Evolutionary conservation across 768 basidiomycete species (phyloP).

Genomic region (Suillus fuscotomentosus): DNA sequence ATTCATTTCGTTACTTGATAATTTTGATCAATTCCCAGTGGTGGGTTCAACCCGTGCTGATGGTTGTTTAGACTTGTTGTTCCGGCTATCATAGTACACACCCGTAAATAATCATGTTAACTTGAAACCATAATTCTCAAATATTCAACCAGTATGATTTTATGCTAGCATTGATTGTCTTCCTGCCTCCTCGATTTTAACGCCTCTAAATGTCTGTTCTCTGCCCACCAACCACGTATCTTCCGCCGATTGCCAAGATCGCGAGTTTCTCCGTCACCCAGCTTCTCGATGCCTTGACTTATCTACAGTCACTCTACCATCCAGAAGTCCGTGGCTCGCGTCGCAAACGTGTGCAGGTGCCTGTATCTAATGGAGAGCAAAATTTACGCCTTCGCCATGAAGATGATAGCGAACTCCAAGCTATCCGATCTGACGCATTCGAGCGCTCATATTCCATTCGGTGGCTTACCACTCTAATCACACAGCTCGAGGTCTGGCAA

Average conservation of each 20-base stretch:
- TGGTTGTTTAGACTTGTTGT: constrained; percentile 1
- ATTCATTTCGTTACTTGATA: constrained; percentile 11
- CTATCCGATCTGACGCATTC: constrained; percentile 55
- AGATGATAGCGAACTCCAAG: constrained; percentile 20
- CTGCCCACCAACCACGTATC: constrained; percentile 46
- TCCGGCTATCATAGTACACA: background rate
- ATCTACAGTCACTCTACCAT: constrained; percentile 54
- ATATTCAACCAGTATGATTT: background rate
- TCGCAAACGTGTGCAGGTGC: constrained; percentile 27
- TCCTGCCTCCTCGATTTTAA: background rate
- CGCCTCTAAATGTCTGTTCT: constrained; percentile 1
- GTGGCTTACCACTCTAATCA: constrained; percentile 73
- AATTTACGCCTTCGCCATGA: background rate
- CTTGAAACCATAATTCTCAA: background rate
- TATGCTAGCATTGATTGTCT: constrained; percentile 1
- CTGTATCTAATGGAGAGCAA: background rate
- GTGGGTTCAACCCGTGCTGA: background rate
- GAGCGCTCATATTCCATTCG: constrained; percentile 67
- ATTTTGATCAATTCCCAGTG: background rate
- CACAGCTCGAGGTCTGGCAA: constrained; percentile 28
- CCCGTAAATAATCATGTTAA: background rate
- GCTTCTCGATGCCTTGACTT: constrained; percentile 46
- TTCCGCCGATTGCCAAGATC: constrained; percentile 54
- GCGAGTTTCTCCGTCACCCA: constrained; percentile 30
- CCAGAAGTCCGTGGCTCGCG: constrained; percentile 63